Conservation (phyloP, 176 grass and related monocot species). For the Triticum turgidum region DNA sequence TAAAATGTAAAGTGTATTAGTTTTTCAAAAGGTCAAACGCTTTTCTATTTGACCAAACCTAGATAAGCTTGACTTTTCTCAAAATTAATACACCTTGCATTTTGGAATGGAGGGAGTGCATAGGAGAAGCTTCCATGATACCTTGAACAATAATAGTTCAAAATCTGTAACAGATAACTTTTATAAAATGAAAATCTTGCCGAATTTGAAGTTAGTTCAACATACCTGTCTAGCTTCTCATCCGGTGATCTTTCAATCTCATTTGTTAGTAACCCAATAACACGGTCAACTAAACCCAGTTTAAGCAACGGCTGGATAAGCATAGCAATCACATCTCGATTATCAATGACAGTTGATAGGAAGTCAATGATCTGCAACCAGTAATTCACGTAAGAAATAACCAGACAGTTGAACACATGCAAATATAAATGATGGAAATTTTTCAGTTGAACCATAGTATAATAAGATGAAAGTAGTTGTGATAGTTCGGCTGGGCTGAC, state of each 20-base stretch:
- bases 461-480: not conserved
- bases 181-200: not conserved
- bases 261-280: slow-evolving; percentile 63
- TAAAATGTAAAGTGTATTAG: no score
- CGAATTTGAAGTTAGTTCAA: slow-evolving; percentile 2
- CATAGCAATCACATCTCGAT: slow-evolving; percentile 47
- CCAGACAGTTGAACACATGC: slow-evolving; percentile 6
- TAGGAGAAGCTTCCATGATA: not conserved
- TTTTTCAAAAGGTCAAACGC: no score
- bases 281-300: slow-evolving; percentile 51
- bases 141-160: slow-evolving; percentile 14
- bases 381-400: slow-evolving; percentile 14
- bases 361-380: slow-evolving; percentile 70
- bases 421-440: slow-evolving; percentile 9
- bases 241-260: slow-evolving; percentile 66
- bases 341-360: slow-evolving; percentile 68
- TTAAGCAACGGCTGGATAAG: slow-evolving; percentile 88
- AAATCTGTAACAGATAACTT: slow-evolving; percentile 15
- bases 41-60: no score
- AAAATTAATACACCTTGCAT: no score
- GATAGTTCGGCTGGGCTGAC: slow-evolving; percentile 1
- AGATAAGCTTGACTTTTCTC: no score
- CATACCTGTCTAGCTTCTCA: slow-evolving; percentile 70
- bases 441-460: not conserved
- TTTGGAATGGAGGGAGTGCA: not conserved